Base-by-base conservation (phyloP, 2,329 filamentous ascomycete species). In the Dothidotthia symphoricarpi region DNA sequence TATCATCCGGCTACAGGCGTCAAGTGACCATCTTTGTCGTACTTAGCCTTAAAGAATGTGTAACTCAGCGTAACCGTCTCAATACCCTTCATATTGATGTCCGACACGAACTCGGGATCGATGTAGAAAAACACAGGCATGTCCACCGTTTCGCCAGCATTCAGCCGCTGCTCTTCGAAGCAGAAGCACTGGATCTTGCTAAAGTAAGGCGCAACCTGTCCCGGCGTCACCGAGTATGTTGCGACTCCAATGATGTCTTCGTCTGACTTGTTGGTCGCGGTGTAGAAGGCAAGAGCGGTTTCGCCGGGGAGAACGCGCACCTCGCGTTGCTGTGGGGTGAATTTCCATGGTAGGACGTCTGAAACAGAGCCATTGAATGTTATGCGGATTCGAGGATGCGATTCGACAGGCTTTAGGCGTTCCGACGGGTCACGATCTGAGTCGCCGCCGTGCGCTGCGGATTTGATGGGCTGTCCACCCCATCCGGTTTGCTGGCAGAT, bases 121-220 rank as follows among this genome's bases (percentile, higher is more conserved):
- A 98, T 86, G 69, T 97, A 98, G 71, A 98, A 98, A 69, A 98
- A 98, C 0, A 98, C 94, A 0, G 93, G 94, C 94, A 98, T 98
- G 67, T 98, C 93, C 36, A 98, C 93, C 29, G 89, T 93, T 76
- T 98, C 94, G 29, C 91, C 90, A 5, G 90, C 90, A 63, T 93
- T 91, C 51, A 98, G 70, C 45, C 94, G 78, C 76, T 98, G 93
- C 66, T 78, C 91, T 72, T 98, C 93, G 59, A 98, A 98, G 69
- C 93, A 98, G 69, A 98, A 98, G 64, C 93, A 98, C 69, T 98
- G 93, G 30, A 98, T 98, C 78, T 98, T 98, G 79, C 87, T 94
- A 64, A 98, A 98, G 68, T 98, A 98, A 1, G 88, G 90, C 28
- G 93, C 91, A 29, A 95, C 90, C 70, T 98, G 93, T 3, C 82